Percentiles rank a stretch among this genome's conserved stretches.
These are phyloP conservation scores for Fusarium scirpi DNA, from an alignment of 2,329 filamentous ascomycete species.

Conservation along the genomic window DNA sequence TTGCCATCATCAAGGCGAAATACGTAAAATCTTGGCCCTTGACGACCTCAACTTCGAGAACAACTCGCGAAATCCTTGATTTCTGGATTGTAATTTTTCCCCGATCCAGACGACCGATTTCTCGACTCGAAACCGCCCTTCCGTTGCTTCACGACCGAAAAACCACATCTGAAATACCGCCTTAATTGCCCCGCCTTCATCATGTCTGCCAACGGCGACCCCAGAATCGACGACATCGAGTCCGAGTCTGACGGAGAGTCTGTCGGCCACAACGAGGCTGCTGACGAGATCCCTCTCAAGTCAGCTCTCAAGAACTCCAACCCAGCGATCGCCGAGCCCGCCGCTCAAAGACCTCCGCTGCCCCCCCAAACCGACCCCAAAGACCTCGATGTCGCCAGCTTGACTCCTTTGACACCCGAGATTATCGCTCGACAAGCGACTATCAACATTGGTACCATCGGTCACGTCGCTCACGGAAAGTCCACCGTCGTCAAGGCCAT, in stretches of 20 bases:
- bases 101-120: constrained; percentile 28
- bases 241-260: constrained; percentile 78
- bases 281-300: constrained; percentile 79
- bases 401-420: constrained; percentile 91
- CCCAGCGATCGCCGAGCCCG: constrained; percentile 67
- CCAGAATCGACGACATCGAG: constrained; percentile 78
- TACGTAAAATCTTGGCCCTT: constrained; percentile 44
- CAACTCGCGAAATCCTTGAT: constrained; percentile 22
- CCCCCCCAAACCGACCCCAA: constrained; percentile 95
- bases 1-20: constrained; percentile 55
- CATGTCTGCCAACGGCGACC: constrained; percentile 70
- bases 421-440: constrained; percentile 98
- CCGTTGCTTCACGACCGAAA: constrained; percentile 36
- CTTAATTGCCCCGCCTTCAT: constrained; percentile 51
- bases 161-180: constrained; percentile 35
- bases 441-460: constrained; percentile 99
- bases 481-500: constrained; percentile 99
- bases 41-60: constrained; percentile 39
- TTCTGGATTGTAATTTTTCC: constrained; percentile 41
- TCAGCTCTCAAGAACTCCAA: constrained; percentile 84
- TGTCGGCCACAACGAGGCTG: constrained; percentile 67
- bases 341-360: constrained; percentile 64
- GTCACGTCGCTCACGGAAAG: constrained; percentile 98
- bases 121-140: constrained; percentile 18
- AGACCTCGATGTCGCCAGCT: constrained; percentile 82